Conservation (phyloP, 2,329 filamentous ascomycete species). For the Ambrosiella xylebori region DNA sequence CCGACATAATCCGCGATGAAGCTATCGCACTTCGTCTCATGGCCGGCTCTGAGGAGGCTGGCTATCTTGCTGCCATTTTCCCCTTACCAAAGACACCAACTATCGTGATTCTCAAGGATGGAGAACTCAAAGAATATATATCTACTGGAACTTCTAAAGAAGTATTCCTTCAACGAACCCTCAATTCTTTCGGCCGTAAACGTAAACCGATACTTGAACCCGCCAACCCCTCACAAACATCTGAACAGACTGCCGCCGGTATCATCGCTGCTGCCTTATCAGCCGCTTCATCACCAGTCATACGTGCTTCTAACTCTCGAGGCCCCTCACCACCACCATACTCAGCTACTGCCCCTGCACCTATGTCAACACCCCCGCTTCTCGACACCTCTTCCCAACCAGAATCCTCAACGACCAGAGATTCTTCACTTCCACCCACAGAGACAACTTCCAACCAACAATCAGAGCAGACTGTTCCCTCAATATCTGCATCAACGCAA, state of each 20-base stretch:
- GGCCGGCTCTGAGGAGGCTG: constrained; percentile 62
- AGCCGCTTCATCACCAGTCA: constrained; percentile 14
- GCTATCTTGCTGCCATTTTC: constrained; percentile 66
- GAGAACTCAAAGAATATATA: constrained; percentile 61
- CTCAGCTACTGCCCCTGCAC: not conserved
- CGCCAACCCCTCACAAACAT: constrained; percentile 2
- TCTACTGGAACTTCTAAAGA: constrained; percentile 44
- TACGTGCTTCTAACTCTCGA: constrained; percentile 11
- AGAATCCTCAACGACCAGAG: not conserved
- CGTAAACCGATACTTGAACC: constrained; percentile 12
- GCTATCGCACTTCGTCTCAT: constrained; percentile 54
- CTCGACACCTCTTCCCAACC: not conserved
- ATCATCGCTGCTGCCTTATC: constrained; percentile 12
- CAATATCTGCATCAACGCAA: constrained; percentile 14
- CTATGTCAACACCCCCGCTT: not conserved
- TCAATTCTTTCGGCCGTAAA: constrained; percentile 19
- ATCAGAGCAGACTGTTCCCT: not conserved
- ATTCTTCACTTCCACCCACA: not conserved
- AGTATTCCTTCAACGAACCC: constrained; percentile 39
- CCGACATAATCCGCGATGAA: constrained; percentile 37
- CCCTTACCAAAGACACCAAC: constrained; percentile 64
- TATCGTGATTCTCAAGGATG: constrained; percentile 64
- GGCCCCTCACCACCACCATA: constrained; percentile 13
- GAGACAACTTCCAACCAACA: not conserved
- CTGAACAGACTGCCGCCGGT: constrained; percentile 11